Evolutionary conservation across 169 alveolate genomes (phyloP), one percentile per base, ranked within the genome.

Genomic region (Prorocentrum cordatum): DNA sequence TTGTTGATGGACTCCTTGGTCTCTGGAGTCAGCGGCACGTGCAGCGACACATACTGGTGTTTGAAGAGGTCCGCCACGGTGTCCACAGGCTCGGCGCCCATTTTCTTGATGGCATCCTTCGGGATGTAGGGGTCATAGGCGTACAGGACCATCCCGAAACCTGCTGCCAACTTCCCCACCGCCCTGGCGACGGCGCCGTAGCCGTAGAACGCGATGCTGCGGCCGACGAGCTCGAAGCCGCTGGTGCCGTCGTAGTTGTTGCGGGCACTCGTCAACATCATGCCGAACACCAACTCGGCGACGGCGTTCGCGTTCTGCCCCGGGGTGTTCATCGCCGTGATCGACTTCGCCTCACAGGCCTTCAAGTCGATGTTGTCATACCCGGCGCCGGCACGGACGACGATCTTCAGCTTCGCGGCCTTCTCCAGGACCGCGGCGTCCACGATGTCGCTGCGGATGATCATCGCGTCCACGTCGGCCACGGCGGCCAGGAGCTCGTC

Each of bases 221-320:
- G 80, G 26, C 54, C 54, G 47, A 64, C 80, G 42, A 82, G 39
- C 38, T 82, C 91, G 68, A 82, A 82, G 80, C 91, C 91, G 39
- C 91, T 82, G 91, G 80, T 82, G 77, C 91, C 91, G 31, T 82
- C 91, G 64, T 45, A 82, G 75, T 82, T 82, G 91, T 82, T 82
- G 5, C 91, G 33, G 1, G 91, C 91, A 20, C 70, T 39, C n/a
- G 32, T 45, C 20, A 71, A 39, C 86, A 75, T 50, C 75, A 47
- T 47, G 36, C 96, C 97, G 42, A 95, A 90, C 36, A 94, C 94
- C 10, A 95, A 92, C 91, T 95, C 97, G 31, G 97, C 97, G 33
- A 95, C 97, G 0, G 97, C 97, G 85, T 93, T 93, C 39, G 96
- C 92, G 82, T 95, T 95, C 92, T 95, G 94, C 16, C 97, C 97